phyloP scores from a whole-genome alignment of 371 early-diverging fungal species.

The Haplosporangium sp. region DNA sequence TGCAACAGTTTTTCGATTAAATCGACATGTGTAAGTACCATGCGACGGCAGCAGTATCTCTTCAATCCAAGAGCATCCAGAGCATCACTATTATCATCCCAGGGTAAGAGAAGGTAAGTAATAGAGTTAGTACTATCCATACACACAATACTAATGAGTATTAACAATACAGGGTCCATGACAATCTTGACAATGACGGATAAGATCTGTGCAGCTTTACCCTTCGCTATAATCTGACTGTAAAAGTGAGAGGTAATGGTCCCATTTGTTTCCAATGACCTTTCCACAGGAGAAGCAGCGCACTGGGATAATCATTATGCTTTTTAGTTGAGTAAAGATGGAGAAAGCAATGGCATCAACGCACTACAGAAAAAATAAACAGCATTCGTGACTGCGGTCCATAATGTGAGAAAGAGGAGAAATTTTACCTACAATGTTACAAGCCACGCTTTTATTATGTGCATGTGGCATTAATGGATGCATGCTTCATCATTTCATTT shows the following conservation, averaged over 20 bases:
- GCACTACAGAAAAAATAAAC: slow-evolving; percentile 10
- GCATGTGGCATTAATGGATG: neutral
- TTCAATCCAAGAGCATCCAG: slow-evolving; percentile 94
- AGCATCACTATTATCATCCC: slow-evolving; percentile 74
- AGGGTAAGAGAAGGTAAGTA: neutral
- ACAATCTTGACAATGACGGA: neutral
- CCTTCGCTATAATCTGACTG: slow-evolving; percentile 84
- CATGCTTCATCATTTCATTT: slow-evolving; percentile 6
- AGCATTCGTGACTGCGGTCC: neutral
- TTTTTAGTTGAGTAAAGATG: slow-evolving; percentile 10
- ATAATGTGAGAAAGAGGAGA: neutral
- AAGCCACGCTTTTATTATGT: neutral
- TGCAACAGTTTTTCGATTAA: slow-evolving; percentile 98
- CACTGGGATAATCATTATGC: slow-evolving; percentile 94
- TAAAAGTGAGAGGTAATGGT: slow-evolving; percentile 88
- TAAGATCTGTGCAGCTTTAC: slow-evolving; percentile 57
- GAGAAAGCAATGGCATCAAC: slow-evolving; percentile 3
- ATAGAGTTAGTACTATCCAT: no score
- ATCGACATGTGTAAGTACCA: slow-evolving; percentile 99
- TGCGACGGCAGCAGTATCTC: slow-evolving; percentile 99
- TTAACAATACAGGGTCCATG: neutral
- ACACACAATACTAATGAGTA: no score
- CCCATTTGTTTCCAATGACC: slow-evolving; percentile 99
- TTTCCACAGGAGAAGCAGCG: slow-evolving; percentile 99
- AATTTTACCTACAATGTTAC: neutral